Conservation (phyloP, 257 asterid species). For the Anisodus tanguticus region DNA sequence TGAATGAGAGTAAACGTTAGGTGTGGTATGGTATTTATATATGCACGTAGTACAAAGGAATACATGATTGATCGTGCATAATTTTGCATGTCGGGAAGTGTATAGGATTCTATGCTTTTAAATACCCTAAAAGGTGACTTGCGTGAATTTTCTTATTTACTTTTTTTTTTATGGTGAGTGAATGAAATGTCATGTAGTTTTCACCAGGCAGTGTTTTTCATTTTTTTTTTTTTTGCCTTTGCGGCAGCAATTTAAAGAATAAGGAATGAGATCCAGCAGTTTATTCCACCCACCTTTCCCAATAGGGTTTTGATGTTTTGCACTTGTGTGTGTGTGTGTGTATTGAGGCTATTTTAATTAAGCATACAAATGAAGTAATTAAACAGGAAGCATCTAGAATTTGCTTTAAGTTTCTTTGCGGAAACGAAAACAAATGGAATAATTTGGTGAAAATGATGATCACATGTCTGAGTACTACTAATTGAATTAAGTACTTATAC, state of each 20-base stretch:
- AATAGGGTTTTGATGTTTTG: background rate
- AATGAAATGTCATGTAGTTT: background rate
- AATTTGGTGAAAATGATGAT: background rate
- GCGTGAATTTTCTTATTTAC: background rate
- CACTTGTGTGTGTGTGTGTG: background rate
- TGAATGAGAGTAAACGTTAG: background rate
- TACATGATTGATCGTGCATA: background rate
- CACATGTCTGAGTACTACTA: background rate
- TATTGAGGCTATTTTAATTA: background rate
- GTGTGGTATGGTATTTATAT: background rate
- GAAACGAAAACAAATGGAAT: background rate
- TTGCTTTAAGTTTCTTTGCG: background rate
- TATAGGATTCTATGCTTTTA: constrained; percentile 25
- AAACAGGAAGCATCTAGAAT: background rate
- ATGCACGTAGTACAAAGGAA: background rate
- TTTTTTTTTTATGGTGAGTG: background rate
- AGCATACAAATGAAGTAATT: background rate
- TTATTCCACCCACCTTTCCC: constrained; percentile 25
- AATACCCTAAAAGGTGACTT: constrained; percentile 21
- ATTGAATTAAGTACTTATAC: background rate
- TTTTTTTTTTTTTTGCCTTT: background rate
- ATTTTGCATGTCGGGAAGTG: background rate
- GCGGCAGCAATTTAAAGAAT: constrained; percentile 26
- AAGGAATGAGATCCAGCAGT: constrained; percentile 35
- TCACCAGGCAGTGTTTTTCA: background rate